Base-by-base conservation (phyloP, 139 green algal genomes). In the Chlamydomonas sp. region DNA sequence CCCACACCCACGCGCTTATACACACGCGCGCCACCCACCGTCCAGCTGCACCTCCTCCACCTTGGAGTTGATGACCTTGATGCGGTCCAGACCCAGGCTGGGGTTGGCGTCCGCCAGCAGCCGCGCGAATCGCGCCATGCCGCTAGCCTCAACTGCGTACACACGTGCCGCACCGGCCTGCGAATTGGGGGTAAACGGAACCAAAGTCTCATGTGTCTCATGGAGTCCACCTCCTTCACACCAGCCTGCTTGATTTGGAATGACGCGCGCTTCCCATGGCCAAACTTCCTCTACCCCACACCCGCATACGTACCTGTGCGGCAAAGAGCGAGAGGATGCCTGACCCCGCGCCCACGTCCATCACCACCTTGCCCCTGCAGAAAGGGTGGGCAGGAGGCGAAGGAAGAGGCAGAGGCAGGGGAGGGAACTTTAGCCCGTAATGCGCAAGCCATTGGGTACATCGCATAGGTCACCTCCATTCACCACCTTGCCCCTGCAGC, bases 301-400 rank as follows among this genome's bases (percentile, higher is more conserved):
- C 67, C 20, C 14, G 14, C 67, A 12, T 5, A 1, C 88, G 49
- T 83, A 95, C 96, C 95, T 98, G 94, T 4, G 97, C 97, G 3
- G 97, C 96, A 90, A 99, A 99, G 1, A 99, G 91, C 17, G 95
- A 98, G n/a, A 99, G 95, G 82, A 99, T 98, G 85, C 97, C 97
- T 61, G 88, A 96, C 62, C 97, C 97, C 62, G 96, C 96, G 3
- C 97, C 97, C 5, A 99, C 97, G 89, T 99, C 97, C 95, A 99
- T 94, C 12, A 99, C 98, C 1, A 91, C 82, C 80, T 97, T 98
- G 80, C 95, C 97, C 31, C 31, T 49, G 31, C 31, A 49, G 31
- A 49, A 0, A 49, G 31, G 31, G 31, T 49, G 31, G 31, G 31
- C 31, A 49, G 31, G 31, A 49, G 31, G 31, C 31, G 31, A 49